Percentiles rank a stretch among this genome's conserved stretches.
phyloP scores from a whole-genome alignment of 2,329 filamentous ascomycete genomes.

The Pyrenochaeta sp. region DNA sequence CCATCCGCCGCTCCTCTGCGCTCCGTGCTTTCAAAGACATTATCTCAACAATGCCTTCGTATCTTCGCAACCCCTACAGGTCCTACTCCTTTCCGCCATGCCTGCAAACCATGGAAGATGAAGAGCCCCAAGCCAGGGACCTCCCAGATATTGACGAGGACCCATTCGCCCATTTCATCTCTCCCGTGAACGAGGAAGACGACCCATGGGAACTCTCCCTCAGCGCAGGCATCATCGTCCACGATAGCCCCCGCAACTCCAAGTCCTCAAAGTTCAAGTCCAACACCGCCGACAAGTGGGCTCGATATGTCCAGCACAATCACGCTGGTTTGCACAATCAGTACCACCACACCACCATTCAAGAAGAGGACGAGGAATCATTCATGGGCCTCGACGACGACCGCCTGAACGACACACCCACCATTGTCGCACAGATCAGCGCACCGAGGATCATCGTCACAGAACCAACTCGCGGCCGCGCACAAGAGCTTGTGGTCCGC shows the following conservation, averaged over 20 bases:
- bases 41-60: constrained; percentile 44
- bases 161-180: constrained; percentile 53
- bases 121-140: constrained; percentile 15
- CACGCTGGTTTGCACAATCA: constrained; percentile 41
- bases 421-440: constrained; percentile 37
- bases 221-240: constrained; percentile 48
- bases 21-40: constrained; percentile 32
- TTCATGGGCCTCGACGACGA: constrained; percentile 48
- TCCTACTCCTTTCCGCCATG: constrained; percentile 47
- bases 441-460: constrained; percentile 36
- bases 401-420: constrained; percentile 40
- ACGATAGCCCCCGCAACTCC: constrained; percentile 35
- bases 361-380: constrained; percentile 46
- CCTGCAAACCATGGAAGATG: constrained; percentile 36
- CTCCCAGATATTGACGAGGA: constrained; percentile 53
- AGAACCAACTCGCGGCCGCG: constrained; percentile 46
- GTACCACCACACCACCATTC: constrained; percentile 37
- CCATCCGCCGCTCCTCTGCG: constrained; percentile 27
- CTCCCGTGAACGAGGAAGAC: constrained; percentile 51
- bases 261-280: constrained; percentile 50
- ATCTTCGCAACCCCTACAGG: constrained; percentile 34
- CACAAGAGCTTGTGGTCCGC: constrained; percentile 43
- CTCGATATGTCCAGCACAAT: constrained; percentile 48
- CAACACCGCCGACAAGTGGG: constrained; percentile 50
- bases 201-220: constrained; percentile 49